A percentile compares a stretch with the other conserved stretches of the same genome.
phyloP scores from a whole-genome alignment of 148 eudicot species.

The Dysphania ambrosioides region DNA sequence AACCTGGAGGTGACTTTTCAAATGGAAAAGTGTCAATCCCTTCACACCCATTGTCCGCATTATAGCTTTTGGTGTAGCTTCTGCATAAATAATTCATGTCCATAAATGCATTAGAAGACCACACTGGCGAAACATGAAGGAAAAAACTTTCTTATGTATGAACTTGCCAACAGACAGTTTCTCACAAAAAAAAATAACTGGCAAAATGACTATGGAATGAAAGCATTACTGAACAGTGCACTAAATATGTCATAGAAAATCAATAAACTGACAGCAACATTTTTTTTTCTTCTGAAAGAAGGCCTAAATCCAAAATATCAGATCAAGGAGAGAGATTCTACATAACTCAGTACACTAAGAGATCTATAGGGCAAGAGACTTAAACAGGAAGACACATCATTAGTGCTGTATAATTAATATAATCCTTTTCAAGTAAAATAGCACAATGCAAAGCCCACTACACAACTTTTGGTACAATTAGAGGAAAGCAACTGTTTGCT shows the following conservation, averaged over 20 bases:
- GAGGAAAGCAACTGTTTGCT: background rate
- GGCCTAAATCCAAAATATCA: too few species aligned
- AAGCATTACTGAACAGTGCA: background rate
- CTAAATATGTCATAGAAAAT: background rate
- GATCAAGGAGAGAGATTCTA: too few species aligned
- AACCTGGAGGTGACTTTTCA: constrained; percentile 82
- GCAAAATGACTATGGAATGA: background rate
- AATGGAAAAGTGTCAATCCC: constrained; percentile 80
- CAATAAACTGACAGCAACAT: background rate
- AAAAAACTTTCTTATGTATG: too few species aligned
- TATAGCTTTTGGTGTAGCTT: constrained; percentile 79
- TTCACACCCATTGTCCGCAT: constrained; percentile 86
- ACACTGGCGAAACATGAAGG: background rate
- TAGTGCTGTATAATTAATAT: too few species aligned
- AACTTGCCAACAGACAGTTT: too few species aligned
- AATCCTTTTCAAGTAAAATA: background rate
- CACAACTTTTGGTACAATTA: background rate
- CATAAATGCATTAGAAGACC: constrained; percentile 17
- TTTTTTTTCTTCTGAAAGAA: too few species aligned
- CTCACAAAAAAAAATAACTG: too few species aligned
- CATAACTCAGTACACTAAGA: too few species aligned
- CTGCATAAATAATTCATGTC: constrained; percentile 34
- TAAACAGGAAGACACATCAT: too few species aligned
- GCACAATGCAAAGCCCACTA: background rate
- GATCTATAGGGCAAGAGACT: too few species aligned